These are phyloP conservation scores for Boletus semigastroideus DNA, from an alignment of 1,284 basidiomycete genomes.

Conservation along the genomic window DNA sequence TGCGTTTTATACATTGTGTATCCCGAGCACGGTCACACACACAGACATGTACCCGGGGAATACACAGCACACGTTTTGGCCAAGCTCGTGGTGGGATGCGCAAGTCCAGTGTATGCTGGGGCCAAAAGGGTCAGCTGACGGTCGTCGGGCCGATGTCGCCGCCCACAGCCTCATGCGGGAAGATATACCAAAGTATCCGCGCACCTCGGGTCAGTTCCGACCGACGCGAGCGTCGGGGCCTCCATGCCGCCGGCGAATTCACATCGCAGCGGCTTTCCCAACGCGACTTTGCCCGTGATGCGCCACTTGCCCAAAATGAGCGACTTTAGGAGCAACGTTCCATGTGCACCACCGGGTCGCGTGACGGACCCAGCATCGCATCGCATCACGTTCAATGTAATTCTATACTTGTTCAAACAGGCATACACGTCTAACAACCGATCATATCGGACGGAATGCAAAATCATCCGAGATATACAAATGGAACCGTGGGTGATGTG, in stretches of 20 bases:
- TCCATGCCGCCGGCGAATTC: background rate
- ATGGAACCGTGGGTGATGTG: background rate
- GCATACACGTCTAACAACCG: background rate
- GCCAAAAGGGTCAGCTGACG: slow-evolving; percentile 9
- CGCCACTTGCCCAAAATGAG: background rate
- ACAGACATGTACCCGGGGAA: background rate
- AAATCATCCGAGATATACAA: background rate
- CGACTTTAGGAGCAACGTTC: background rate
- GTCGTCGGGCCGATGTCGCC: slow-evolving; percentile 5
- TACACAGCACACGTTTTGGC: background rate
- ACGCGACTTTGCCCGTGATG: background rate
- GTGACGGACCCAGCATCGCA: background rate
- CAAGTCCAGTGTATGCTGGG: background rate
- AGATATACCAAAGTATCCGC: too few relatives aligned
- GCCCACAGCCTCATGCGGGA: background rate
- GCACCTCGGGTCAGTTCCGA: background rate
- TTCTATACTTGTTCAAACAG: background rate
- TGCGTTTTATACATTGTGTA: slow-evolving; percentile 17
- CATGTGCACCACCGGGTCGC: background rate
- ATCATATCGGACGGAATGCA: background rate
- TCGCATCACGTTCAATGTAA: background rate
- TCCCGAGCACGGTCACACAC: background rate
- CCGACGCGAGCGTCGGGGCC: background rate
- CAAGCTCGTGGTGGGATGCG: background rate
- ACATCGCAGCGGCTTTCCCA: slow-evolving; percentile 5